Evolutionary conservation across 2,329 filamentous ascomycete genomes (phyloP), one percentile per base, ranked within the genome.

Genomic region (Nemania serpens): DNA sequence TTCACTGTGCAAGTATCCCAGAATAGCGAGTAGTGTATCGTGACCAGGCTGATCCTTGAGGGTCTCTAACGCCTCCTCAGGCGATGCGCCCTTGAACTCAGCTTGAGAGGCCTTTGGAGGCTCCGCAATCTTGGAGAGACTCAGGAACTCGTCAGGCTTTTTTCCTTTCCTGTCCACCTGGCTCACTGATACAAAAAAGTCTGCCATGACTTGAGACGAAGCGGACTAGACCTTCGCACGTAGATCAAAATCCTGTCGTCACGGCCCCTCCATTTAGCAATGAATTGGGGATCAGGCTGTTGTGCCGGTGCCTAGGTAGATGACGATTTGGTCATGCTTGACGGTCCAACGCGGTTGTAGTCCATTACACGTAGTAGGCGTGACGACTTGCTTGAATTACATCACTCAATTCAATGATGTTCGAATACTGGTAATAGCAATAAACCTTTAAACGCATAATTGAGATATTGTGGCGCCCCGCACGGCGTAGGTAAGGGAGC

Each of bases 31-130:
- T 1, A 92, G 76, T 2, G 78, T 77, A 10, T 85, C 81, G 65
- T 87, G 82, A 68, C 84, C 82, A 3, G 90, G 89, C 66, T 91
- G 83, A 42, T 75, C 79, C 63, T 82, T 87, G 12, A 93, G 75
- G 2, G 79, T 76, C 42, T 86, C 80, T n/a, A 91, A 74, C 10
- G 81, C 84, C 61, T 87, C 84, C 41, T 83, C 79, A 17, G 69
- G 75, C 55, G 71, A 79, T 39, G 55, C 65, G 34, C 67, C 68
- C 17, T 54, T 59, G 55, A 73, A 73, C 3, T 61, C 56, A 11
- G 29, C 17, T 18, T 61, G 56, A 15, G 64, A 22, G 33, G 51
- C 49, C 48, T 66, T 57, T 13, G 17, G 18, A 41, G 62, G 15
- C 22, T 62, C 66, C 6, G 63, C 39, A 36, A 71, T 58, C 33